These are phyloP conservation scores for Ogataea allantospora DNA, from an alignment of 805 yeast species.

Conservation along the genomic window DNA sequence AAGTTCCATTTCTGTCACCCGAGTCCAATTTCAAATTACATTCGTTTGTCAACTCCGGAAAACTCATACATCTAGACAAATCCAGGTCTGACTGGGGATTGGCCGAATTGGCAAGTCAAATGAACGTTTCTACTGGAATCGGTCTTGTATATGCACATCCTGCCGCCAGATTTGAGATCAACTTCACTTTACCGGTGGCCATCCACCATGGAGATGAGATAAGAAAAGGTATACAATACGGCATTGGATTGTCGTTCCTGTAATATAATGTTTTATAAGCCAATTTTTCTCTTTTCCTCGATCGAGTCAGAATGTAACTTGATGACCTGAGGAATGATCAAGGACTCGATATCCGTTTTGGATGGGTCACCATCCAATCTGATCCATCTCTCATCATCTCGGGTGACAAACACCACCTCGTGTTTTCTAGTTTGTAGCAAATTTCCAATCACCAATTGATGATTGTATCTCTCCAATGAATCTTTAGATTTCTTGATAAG, in stretches of 20 bases:
- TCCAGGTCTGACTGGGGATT: constrained; percentile 14
- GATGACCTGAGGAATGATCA: constrained; percentile 77
- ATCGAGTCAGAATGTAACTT: constrained; percentile 66
- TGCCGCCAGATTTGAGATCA: constrained; percentile 56
- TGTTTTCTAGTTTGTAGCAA: constrained; percentile 81
- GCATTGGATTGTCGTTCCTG: constrained; percentile 58
- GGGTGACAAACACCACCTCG: constrained; percentile 82
- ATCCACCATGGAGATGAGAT: constrained; percentile 44
- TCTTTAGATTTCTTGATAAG: constrained; percentile 71
- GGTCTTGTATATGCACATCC: constrained; percentile 57
- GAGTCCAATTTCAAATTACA: constrained; percentile 51
- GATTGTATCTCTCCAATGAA: constrained; percentile 83
- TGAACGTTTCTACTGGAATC: constrained; percentile 43
- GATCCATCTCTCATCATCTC: constrained; percentile 49
- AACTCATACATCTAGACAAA: constrained; percentile 32
- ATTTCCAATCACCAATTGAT: constrained; percentile 94
- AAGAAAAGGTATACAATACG: constrained; percentile 57
- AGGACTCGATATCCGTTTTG: constrained; percentile 64
- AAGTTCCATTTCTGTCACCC: constrained; percentile 39
- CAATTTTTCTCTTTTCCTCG: constrained; percentile 26
- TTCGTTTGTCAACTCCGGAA: constrained; percentile 48
- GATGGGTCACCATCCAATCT: constrained; percentile 43
- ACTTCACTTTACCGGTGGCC: constrained; percentile 49
- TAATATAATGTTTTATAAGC: constrained; percentile 30
- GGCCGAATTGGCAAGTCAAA: constrained; percentile 15